Base-by-base conservation (phyloP, 306 rosid genomes). In the Ammopiptanthus mongolicus region DNA sequence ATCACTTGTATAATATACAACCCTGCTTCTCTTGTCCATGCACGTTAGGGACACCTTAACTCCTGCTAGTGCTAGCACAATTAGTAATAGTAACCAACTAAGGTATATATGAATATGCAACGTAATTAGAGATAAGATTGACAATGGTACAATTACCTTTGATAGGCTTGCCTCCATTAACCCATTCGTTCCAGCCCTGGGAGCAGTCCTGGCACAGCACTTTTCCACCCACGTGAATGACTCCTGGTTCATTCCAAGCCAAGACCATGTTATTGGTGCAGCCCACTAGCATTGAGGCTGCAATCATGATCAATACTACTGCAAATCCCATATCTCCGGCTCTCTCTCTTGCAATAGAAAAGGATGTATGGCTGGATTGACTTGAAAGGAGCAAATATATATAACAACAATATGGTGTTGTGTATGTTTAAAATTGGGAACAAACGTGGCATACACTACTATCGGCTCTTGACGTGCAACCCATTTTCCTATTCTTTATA, bases 151-250 rank as follows among this genome's bases (percentile, higher is more conserved):
- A 4, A 42, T 34, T 85, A 88, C 95, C 97, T 83, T 85, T 79
- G 68, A 91, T 82, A 18, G 97, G 93, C 9, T 83, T 88, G 79
- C 75, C 75, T 29, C 90, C 92, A 6, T 67, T 53, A 59, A 83
- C 74, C 97, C 97, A 93, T 33, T 89, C 80, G 6, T 89, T 84
- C 92, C 92, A 93, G 19, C 85, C 97, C 46, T 83, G 82, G 19
- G 86, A 85, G 76, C 98, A 93, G 77, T 91, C 98, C 65, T 91
- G 98, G 88, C 98, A 93, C 48, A 89, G 14, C 31, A 93, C 97
- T 81, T 85, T 91, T 22, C 98, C 98, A 21, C 65, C 87, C 1
- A 89, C 86, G 48, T 84, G 86, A 15, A 88, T 72, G 11, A 65
- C 82, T 73, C 23, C 65, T 34, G 77, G 5, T 47, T 81, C 79